phyloP scores from a whole-genome alignment of 2,329 filamentous ascomycete genomes.

The Pyricularia sp. region DNA sequence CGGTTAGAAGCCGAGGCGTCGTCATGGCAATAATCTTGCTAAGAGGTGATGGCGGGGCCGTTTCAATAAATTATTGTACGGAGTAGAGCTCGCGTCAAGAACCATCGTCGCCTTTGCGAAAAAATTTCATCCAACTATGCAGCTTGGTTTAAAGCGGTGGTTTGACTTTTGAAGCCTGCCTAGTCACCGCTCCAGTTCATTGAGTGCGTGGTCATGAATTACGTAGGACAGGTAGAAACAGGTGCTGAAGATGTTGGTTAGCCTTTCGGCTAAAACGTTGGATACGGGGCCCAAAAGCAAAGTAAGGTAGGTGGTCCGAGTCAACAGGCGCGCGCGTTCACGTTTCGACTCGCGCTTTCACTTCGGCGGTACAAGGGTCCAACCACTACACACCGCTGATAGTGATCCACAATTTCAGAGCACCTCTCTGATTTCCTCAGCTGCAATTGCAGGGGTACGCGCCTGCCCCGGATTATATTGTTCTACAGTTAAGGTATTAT shows the following conservation, averaged over 20 bases:
- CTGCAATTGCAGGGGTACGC: background rate
- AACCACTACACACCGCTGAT: background rate
- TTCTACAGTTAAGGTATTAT: no score
- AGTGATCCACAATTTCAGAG: background rate
- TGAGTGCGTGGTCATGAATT: background rate
- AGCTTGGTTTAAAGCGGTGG: no score
- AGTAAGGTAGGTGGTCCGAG: no score
- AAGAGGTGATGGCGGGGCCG: background rate
- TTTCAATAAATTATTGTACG: no score
- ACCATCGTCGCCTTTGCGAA: no score
- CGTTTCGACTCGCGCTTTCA: background rate
- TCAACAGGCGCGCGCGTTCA: background rate
- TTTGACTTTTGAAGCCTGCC: background rate
- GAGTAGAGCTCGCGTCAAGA: no score
- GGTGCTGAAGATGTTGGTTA: background rate
- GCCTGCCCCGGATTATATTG: background rate
- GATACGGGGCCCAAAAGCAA: background rate
- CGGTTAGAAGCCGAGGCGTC: background rate
- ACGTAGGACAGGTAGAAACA: background rate
- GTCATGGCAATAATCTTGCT: background rate
- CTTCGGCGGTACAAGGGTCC: background rate
- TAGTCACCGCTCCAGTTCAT: background rate
- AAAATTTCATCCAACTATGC: no score
- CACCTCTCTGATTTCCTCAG: background rate
- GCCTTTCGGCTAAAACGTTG: background rate